Conservation (phyloP, 1,284 basidiomycete species). For the Agroathelia rolfsii region DNA sequence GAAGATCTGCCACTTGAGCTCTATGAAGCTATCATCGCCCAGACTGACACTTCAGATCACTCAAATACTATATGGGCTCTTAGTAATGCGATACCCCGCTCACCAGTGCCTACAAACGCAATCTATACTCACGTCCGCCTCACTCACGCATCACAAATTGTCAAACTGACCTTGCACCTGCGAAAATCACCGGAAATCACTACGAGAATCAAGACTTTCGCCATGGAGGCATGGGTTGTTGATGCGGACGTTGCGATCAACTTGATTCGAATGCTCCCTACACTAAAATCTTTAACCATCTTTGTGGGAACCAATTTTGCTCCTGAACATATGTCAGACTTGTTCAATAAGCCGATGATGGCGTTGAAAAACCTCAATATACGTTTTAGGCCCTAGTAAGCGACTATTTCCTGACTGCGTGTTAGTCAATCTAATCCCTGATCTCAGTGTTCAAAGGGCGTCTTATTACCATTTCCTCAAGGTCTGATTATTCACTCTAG, state of each 20-base stretch:
- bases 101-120: too few species aligned
- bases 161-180: too few species aligned
- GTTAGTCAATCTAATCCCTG: slow-evolving; percentile 1
- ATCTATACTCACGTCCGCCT: too few species aligned
- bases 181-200: too few species aligned
- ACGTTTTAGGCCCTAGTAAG: slow-evolving; percentile 64
- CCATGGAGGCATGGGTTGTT: slow-evolving; percentile 44
- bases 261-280: slow-evolving; percentile 37
- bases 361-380: slow-evolving; percentile 36
- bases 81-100: too few species aligned
- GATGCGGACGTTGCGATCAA: slow-evolving; percentile 58
- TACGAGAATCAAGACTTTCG: too few species aligned
- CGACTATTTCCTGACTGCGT: slow-evolving; percentile 8
- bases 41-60: too few species aligned
- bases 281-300: slow-evolving; percentile 37
- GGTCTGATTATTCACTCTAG: too few species aligned
- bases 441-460: slow-evolving; percentile 47
- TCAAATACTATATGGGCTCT: too few species aligned
- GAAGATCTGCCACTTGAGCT: too few species aligned
- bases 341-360: slow-evolving; percentile 34
- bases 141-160: too few species aligned
- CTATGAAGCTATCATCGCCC: too few species aligned
- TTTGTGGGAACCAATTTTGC: slow-evolving; percentile 42
- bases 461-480: slow-evolving; percentile 63
- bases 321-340: slow-evolving; percentile 55